phyloP scores from a whole-genome alignment of 768 basidiomycete genomes.

The Trichaptum fuscoviolaceum region DNA sequence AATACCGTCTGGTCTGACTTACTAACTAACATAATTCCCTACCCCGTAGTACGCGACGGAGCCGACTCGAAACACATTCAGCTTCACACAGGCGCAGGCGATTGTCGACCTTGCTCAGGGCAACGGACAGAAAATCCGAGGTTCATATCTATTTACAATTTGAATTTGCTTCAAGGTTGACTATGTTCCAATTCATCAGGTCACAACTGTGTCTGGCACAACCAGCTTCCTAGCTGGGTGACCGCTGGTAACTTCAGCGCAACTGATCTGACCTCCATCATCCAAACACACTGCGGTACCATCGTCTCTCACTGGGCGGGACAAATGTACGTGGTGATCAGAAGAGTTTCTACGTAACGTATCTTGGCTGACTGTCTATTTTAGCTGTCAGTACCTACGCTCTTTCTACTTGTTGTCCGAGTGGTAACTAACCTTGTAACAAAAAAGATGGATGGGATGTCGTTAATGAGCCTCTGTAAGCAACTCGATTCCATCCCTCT shows the following conservation, averaged over 20 bases:
- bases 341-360: background rate
- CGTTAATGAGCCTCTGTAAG: slow-evolving; percentile 33
- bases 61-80: slow-evolving; percentile 13
- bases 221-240: slow-evolving; percentile 49
- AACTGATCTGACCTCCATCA: slow-evolving; percentile 35
- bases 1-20: background rate
- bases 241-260: slow-evolving; percentile 37
- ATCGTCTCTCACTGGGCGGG: slow-evolving; percentile 51
- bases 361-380: slow-evolving; percentile 1
- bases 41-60: slow-evolving; percentile 10
- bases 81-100: slow-evolving; percentile 11
- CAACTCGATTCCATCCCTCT: background rate
- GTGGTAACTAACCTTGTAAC: background rate
- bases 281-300: slow-evolving; percentile 44
- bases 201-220: slow-evolving; percentile 47
- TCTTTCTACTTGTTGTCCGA: background rate
- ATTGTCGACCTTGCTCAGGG: slow-evolving; percentile 12
- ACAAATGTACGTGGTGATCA: slow-evolving; percentile 32
- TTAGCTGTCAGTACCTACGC: slow-evolving; percentile 9
- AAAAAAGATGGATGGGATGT: slow-evolving; percentile 44
- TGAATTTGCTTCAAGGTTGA: background rate
- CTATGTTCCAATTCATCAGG: slow-evolving; percentile 16
- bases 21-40: background rate
- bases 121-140: slow-evolving; percentile 10
- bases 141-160: background rate